phyloP scores from a whole-genome alignment of 345 rosid species.

The Bretschneidera sinensis region DNA sequence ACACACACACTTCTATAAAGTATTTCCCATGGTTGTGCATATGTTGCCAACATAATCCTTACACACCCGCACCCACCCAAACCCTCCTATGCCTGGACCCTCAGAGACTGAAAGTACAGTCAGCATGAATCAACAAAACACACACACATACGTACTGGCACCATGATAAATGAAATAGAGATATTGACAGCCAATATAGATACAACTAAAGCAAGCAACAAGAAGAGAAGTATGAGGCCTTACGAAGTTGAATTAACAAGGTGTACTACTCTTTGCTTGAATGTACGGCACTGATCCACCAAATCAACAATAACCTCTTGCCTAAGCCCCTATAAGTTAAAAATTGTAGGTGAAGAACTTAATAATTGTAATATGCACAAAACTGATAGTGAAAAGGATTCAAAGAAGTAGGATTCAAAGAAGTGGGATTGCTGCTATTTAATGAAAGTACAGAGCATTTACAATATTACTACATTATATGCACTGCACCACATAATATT shows the following conservation, averaged over 20 bases:
- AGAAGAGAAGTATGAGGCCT: slow-evolving; percentile 30
- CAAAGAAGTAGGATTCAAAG: neutral
- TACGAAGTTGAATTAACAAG: slow-evolving; percentile 96
- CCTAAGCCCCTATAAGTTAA: slow-evolving; percentile 65
- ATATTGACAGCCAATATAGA: neutral
- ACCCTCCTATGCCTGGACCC: too few relatives aligned
- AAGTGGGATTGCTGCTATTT: too few relatives aligned
- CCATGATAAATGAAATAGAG: too few relatives aligned
- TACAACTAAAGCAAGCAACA: neutral
- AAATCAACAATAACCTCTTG: slow-evolving; percentile 97
- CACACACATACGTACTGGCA: too few relatives aligned
- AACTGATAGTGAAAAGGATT: slow-evolving; percentile 2
- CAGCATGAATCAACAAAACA: neutral
- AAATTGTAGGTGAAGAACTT: neutral
- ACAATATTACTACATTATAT: neutral
- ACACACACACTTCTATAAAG: too few relatives aligned
- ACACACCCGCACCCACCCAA: too few relatives aligned
- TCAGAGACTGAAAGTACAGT: too few relatives aligned
- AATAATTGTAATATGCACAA: too few relatives aligned
- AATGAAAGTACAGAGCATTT: neutral
- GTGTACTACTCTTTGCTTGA: slow-evolving; percentile 97
- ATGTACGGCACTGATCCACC: slow-evolving; percentile 94
- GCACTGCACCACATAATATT: slow-evolving; percentile 10
- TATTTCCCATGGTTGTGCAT: too few relatives aligned
- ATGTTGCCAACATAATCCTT: neutral